phyloP scores from a whole-genome alignment of 345 rosid species.

The Salix brachista region DNA sequence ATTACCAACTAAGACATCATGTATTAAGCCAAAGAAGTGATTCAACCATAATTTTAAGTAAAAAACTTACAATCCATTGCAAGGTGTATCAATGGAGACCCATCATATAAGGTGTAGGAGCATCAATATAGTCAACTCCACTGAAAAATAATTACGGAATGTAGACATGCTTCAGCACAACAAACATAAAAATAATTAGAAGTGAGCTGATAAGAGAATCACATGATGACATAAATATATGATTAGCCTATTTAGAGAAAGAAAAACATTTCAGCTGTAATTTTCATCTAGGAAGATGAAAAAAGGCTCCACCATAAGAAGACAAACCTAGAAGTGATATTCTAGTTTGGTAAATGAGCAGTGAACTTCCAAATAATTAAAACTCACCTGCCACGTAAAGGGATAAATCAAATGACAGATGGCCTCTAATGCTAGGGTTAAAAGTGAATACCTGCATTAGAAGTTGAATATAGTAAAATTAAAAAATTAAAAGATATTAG shows the following conservation, averaged over 20 bases:
- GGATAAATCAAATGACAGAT: slow-evolving; percentile 97
- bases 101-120: slow-evolving; percentile 99
- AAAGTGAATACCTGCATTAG: no score
- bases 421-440: slow-evolving; percentile 50
- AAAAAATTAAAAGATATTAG: neutral
- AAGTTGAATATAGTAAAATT: no score
- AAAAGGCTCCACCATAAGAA: neutral
- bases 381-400: slow-evolving; percentile 91
- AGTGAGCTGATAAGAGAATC: slow-evolving; percentile 13
- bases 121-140: slow-evolving; percentile 89
- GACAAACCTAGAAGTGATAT: neutral
- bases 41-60: neutral
- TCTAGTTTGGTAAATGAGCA: neutral
- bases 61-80: slow-evolving; percentile 81
- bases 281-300: slow-evolving; percentile 6
- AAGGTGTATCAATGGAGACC: slow-evolving; percentile 98
- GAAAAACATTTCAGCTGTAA: slow-evolving; percentile 1
- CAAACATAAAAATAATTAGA: slow-evolving; percentile 55
- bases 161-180: slow-evolving; percentile 95
- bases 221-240: slow-evolving; percentile 1
- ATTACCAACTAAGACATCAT: slow-evolving; percentile 2
- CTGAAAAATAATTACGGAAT: slow-evolving; percentile 99
- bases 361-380: neutral
- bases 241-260: neutral
- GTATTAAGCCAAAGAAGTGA: neutral